phyloP scores from a whole-genome alignment of 2,329 filamentous ascomycete genomes.

The Tolypocladium nubicola region DNA sequence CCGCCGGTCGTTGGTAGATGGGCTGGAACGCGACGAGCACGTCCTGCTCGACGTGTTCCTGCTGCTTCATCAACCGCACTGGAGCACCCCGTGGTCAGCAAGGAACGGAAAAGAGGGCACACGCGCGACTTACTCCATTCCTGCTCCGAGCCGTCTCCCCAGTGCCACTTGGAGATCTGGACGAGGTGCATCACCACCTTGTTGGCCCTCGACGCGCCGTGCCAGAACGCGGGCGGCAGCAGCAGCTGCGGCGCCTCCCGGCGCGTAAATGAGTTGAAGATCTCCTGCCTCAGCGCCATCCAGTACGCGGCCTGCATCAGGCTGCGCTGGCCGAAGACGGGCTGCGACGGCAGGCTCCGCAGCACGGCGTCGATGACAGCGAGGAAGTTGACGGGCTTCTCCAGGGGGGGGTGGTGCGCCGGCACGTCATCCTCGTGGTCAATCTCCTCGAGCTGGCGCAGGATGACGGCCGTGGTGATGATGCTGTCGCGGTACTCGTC shows the following conservation, averaged over 20 bases:
- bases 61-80: slow-evolving; percentile 25
- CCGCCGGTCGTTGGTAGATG: slow-evolving; percentile 20
- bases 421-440: slow-evolving; percentile 23
- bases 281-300: slow-evolving; percentile 30
- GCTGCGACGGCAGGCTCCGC: slow-evolving; percentile 23
- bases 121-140: slow-evolving; percentile 23
- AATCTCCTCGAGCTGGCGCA: slow-evolving; percentile 29
- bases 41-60: slow-evolving; percentile 21
- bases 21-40: slow-evolving; percentile 21
- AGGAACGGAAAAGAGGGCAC: background rate
- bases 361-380: slow-evolving; percentile 29
- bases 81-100: background rate
- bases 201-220: slow-evolving; percentile 24
- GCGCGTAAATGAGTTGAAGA: slow-evolving; percentile 29
- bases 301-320: slow-evolving; percentile 29
- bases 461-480: slow-evolving; percentile 28
- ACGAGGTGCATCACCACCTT: slow-evolving; percentile 30
- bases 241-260: slow-evolving; percentile 25
- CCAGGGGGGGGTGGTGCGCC: background rate
- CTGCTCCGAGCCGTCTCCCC: slow-evolving; percentile 22
- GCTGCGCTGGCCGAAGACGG: slow-evolving; percentile 23
- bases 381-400: slow-evolving; percentile 24
- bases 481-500: slow-evolving; percentile 28
- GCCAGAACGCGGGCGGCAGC: slow-evolving; percentile 21
- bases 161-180: slow-evolving; percentile 29